Conservation (phyloP, 73 alveolate genomes). For the Breviolum minutum region DNA sequence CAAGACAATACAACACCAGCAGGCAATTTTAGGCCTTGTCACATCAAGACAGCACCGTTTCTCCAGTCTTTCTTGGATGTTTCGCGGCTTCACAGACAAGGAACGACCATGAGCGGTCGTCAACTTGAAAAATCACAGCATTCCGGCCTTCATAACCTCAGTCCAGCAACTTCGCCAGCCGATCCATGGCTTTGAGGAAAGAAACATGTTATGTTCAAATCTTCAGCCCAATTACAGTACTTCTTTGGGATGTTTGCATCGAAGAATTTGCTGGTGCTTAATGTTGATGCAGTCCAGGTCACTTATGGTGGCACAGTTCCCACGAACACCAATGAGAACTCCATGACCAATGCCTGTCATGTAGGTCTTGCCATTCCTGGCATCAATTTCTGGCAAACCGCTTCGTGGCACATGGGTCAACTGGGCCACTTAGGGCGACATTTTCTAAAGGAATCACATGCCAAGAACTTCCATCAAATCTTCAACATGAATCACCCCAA, state of each 20-base stretch:
- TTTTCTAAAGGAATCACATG: too few species aligned
- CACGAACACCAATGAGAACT: conserved; percentile 48
- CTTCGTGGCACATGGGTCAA: too few species aligned
- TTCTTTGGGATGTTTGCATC: too few species aligned
- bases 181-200: not conserved
- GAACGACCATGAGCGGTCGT: conserved; percentile 6
- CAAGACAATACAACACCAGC: too few species aligned
- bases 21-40: too few species aligned
- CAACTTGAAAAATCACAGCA: conserved; percentile 78
- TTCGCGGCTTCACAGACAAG: not conserved
- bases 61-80: too few species aligned
- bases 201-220: not conserved
- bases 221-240: not conserved
- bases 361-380: conserved; percentile 33
- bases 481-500: too few species aligned
- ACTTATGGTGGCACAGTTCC: conserved; percentile 36
- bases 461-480: too few species aligned
- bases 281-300: not conserved
- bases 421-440: too few species aligned
- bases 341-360: conserved; percentile 68
- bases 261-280: too few species aligned
- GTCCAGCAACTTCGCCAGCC: not conserved
- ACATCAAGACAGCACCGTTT: too few species aligned
- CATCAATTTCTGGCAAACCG: not conserved
- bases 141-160: conserved; percentile 28